Base-by-base conservation (phyloP, 225 moss, liverwort and hornwort species). In the Bryum argenteum region DNA sequence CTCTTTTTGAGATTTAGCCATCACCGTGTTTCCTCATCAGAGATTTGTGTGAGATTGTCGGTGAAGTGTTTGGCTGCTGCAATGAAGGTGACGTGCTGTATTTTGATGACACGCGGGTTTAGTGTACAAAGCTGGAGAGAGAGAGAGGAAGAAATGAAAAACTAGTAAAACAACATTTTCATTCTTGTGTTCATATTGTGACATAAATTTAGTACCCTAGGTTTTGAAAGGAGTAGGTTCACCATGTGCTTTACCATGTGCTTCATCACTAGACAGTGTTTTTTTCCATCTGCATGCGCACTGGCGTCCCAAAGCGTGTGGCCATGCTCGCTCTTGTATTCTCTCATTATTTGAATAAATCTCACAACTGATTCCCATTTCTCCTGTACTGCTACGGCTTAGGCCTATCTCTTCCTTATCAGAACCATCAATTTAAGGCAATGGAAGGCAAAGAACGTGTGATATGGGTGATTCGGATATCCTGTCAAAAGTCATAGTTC, bases 121-220 rank as follows among this genome's bases (percentile, higher is more conserved):
- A 33, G 51, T 83, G 82, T 80, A 80, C 71, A 83, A 80, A 82
- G 80, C 75, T 83, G 74, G 74, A 82, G 82, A 86, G 75, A 33
- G 65, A 72, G 74, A 82, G 82, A 33, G 33, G 33, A 33, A 33
- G 33, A 33, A 33, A 33, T 5, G 33, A 33, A 33, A 33, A 33
- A 33, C 33, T 33, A 33, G 33, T 6, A 33, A 40, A 51, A 42
- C 74, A 51, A 42, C 74, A 64, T 84, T 68, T 68, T 78, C 74
- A 84, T 91, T 88, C 75, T 87, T 89, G 81, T 91, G 88, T 91
- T 87, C 85, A 91, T 89, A 84, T 88, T 93, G 89, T 85, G 78
- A 85, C 80, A 87, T 81, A 85, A n/a, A n/a, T 80, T 80, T 53
- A 61, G 72, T 81, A 33, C 33, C 33, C 33, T 33, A 85, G 82